Evolutionary conservation across 805 yeast genomes (phyloP), one percentile per base, ranked within the genome.

Genomic region (Candida boleticola): DNA sequence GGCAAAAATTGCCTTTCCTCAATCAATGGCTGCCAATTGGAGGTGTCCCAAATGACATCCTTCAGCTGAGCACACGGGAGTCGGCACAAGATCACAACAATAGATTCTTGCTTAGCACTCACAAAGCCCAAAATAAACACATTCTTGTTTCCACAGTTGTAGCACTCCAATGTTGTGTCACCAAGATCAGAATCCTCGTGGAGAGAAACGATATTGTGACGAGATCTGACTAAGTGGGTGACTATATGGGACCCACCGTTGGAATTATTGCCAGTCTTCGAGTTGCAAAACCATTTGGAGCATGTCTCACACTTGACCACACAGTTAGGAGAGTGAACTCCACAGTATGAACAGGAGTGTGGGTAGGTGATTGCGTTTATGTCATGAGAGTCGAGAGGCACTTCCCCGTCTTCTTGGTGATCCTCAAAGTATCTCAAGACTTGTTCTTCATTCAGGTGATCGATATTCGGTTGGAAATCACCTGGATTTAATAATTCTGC

Each of bases 231-330:
- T 58, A 89, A 65, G 62, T 90, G 97, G 14, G 86, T 85, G 16
- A 90, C 81, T 13, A 90, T 86, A 60, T 90, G 97, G 1, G 95
- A 85, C 13, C 85, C 78, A 11, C 35, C 35, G 9, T 77, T 65
- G 10, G 78, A 63, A 37, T 49, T 40, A 20, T 64, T 69, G 5
- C 35, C 35, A 17, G 77, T 73, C 43, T 79, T 79, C 11, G 86
- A 76, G 58, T 90, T 90, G 68, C 97, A 90, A 59, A 90, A 90
- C 97, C 97, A 90, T 57, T 81, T 83, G 51, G 78, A 63, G 62
- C 97, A 90, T 4, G 74, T 70, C 44, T 77, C 77, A 66, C 97
- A 90, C 50, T 83, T 80, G 32, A 85, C 85, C 11, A 89, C 85
- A 37, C 83, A 74, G 4, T 77, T 60, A 1, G 88, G 74, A 7